phyloP scores from a whole-genome alignment of 441 rosid species.

The Syzygium syzygioides region DNA sequence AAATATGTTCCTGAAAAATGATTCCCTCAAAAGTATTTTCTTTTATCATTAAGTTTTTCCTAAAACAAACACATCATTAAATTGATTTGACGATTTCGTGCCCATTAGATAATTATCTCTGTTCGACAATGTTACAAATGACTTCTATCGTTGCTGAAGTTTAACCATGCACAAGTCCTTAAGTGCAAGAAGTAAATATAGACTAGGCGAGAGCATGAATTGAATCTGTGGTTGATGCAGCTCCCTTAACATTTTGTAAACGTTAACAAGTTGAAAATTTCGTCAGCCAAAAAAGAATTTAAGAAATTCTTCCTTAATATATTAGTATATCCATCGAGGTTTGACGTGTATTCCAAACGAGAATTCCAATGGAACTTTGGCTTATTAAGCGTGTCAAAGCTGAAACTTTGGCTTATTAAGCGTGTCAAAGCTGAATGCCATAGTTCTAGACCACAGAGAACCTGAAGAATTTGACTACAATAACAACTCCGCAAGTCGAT shows the following conservation, averaged over 20 bases:
- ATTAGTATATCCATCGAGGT: neutral
- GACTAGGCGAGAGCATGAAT: neutral
- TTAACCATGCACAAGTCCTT: neutral
- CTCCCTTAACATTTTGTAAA: neutral
- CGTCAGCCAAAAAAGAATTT: neutral
- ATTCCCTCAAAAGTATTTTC: too few species aligned
- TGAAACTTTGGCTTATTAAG: neutral
- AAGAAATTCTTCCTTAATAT: neutral
- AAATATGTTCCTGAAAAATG: too few species aligned
- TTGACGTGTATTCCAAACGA: neutral
- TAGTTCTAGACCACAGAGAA: neutral
- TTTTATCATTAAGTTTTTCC: too few species aligned
- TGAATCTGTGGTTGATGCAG: neutral
- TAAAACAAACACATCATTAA: neutral
- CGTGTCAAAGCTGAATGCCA: neutral
- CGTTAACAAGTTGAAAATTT: neutral
- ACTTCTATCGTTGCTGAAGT: neutral
- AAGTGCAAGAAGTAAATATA: neutral
- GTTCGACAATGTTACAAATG: too few species aligned
- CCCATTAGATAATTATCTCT: neutral
- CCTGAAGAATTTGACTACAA: neutral
- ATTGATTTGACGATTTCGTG: neutral
- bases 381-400: neutral
- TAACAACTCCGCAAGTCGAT: neutral
- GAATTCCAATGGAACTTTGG: neutral